Evolutionary conservation across 768 basidiomycete genomes (phyloP).

Genomic region (Collybiopsis luxurians): DNA sequence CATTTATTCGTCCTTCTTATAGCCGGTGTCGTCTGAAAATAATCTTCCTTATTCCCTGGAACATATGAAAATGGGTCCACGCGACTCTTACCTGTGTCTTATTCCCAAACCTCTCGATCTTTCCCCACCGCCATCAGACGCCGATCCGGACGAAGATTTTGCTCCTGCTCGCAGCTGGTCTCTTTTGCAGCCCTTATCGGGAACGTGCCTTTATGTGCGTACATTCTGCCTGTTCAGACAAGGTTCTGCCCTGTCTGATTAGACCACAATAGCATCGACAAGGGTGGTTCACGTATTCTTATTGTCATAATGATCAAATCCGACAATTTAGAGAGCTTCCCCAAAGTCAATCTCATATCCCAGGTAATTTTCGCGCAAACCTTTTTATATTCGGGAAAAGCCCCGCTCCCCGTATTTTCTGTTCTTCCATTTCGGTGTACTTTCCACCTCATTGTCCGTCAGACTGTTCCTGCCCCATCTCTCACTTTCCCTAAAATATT

Average conservation of each 20-base stretch:
- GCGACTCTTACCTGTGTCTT: constrained; percentile 72
- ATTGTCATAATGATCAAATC: constrained; percentile 92
- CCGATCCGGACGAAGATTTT: constrained; percentile 56
- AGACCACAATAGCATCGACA: constrained; percentile 61
- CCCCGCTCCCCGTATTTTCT: neutral
- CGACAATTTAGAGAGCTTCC: constrained; percentile 90
- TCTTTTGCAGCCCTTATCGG: constrained; percentile 74
- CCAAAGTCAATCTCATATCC: constrained; percentile 58
- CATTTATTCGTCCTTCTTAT: constrained; percentile 8
- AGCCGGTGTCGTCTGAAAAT: constrained; percentile 17
- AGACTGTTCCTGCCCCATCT: no score
- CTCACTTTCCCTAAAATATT: no score
- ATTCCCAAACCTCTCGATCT: constrained; percentile 64
- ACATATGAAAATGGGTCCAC: constrained; percentile 70
- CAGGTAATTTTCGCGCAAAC: constrained; percentile 47
- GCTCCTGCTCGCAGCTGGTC: constrained; percentile 80
- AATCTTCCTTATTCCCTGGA: constrained; percentile 55
- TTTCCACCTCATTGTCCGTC: neutral
- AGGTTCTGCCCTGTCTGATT: constrained; percentile 16
- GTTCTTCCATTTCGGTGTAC: neutral
- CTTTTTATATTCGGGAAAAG: constrained; percentile 11
- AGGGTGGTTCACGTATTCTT: constrained; percentile 97
- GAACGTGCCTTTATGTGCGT: constrained; percentile 83
- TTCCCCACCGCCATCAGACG: constrained; percentile 37
- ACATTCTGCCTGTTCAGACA: constrained; percentile 18